phyloP scores from a whole-genome alignment of 1,139 yeast species.

The Scheffersomyces cryptocercus region DNA sequence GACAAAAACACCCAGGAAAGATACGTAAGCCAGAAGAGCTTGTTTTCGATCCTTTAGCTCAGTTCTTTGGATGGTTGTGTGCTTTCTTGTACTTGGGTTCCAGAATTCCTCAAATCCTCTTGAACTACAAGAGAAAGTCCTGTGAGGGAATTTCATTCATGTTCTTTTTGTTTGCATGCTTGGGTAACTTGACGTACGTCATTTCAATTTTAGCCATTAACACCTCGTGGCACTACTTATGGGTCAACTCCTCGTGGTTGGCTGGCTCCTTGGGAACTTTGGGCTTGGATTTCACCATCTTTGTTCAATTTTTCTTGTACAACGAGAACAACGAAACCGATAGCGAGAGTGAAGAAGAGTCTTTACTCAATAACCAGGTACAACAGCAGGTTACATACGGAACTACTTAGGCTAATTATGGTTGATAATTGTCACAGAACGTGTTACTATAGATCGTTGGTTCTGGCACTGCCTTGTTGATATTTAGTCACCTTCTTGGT shows the following conservation, averaged over 20 bases:
- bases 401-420: not conserved
- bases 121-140: constrained; percentile 81
- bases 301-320: constrained; percentile 83
- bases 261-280: constrained; percentile 91
- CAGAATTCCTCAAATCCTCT: constrained; percentile 81
- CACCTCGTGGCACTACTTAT: constrained; percentile 63
- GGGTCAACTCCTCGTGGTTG: constrained; percentile 89
- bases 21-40: constrained; percentile 35
- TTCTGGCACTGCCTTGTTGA: no score
- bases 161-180: constrained; percentile 89
- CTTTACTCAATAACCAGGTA: constrained; percentile 3
- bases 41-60: constrained; percentile 75
- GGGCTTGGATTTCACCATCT: constrained; percentile 78
- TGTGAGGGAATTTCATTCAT: constrained; percentile 92
- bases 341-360: constrained; percentile 5
- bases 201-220: constrained; percentile 80
- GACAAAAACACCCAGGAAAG: constrained; percentile 30
- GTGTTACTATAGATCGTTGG: no score
- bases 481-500: no score
- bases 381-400: not conserved
- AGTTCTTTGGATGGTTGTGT: constrained; percentile 88
- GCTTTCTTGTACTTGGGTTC: constrained; percentile 86
- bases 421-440: not conserved
- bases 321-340: constrained; percentile 33
- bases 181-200: constrained; percentile 89